phyloP scores from a whole-genome alignment of 2,329 filamentous ascomycete genomes.

The Fusarium lyarnte region DNA sequence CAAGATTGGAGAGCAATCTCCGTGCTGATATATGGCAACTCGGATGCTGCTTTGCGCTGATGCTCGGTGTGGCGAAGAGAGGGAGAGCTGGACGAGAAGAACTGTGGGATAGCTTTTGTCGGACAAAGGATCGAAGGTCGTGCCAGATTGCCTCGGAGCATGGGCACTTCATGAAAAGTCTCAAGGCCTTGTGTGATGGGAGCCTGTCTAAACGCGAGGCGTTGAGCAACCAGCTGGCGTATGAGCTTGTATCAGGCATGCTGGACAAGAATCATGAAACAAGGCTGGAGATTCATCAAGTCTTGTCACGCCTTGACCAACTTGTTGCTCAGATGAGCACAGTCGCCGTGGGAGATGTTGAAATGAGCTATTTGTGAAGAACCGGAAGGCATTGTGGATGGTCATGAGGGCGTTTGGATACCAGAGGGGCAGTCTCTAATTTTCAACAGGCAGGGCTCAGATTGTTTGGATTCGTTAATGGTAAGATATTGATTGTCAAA shows the following conservation, averaged over 20 bases:
- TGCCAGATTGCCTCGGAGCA: neutral
- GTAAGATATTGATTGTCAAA: neutral
- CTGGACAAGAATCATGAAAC: neutral
- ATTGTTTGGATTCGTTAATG: neutral
- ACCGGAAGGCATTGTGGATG: neutral
- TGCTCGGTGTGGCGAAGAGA: neutral
- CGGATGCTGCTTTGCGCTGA: neutral
- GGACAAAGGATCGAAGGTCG: neutral
- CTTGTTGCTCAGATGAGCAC: too few relatives aligned
- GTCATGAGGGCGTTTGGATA: neutral
- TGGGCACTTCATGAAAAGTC: neutral
- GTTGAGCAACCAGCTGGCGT: neutral
- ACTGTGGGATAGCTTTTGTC: neutral
- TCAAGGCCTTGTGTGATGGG: neutral
- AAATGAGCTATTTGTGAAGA: neutral
- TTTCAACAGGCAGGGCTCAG: neutral
- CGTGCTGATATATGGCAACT: neutral
- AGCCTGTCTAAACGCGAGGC: rapidly evolving
- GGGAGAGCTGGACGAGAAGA: neutral
- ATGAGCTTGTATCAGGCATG: neutral
- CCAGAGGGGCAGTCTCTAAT: neutral
- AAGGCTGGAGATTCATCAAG: neutral
- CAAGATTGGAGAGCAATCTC: neutral
- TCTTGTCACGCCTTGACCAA: neutral
- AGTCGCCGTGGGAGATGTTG: neutral